phyloP scores from a whole-genome alignment of 2,329 filamentous ascomycete genomes.

The Colletotrichum viniferum region DNA sequence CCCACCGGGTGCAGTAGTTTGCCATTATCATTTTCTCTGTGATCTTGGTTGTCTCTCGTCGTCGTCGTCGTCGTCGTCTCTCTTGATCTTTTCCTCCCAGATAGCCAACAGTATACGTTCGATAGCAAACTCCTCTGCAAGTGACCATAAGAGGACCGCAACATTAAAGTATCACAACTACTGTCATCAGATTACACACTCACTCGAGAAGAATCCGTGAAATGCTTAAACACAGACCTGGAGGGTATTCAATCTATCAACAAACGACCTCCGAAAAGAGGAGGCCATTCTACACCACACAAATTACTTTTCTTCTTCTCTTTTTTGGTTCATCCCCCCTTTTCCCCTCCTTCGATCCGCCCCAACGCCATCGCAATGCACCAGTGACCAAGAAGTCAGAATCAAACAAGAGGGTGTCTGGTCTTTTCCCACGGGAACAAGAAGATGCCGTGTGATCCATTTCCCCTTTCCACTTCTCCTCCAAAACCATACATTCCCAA shows the following conservation, averaged over 20 bases:
- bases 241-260: background rate
- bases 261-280: background rate
- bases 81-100: no score
- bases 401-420: background rate
- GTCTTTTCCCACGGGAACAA: background rate
- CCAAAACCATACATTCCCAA: no score
- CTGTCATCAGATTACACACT: accelerated
- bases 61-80: no score
- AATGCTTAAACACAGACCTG: background rate
- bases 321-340: slow-evolving; percentile 1
- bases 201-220: background rate
- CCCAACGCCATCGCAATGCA: slow-evolving; percentile 48
- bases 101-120: no score
- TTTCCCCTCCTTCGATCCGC: slow-evolving; percentile 15
- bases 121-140: no score
- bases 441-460: no score
- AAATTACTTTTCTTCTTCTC: background rate
- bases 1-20: no score
- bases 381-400: slow-evolving; percentile 9
- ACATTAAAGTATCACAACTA: no score
- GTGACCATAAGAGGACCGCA: no score
- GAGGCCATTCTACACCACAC: background rate
- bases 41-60: no score
- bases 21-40: no score
- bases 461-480: no score